Base-by-base conservation (phyloP, 768 basidiomycete species). In the Amanita rubescens region DNA sequence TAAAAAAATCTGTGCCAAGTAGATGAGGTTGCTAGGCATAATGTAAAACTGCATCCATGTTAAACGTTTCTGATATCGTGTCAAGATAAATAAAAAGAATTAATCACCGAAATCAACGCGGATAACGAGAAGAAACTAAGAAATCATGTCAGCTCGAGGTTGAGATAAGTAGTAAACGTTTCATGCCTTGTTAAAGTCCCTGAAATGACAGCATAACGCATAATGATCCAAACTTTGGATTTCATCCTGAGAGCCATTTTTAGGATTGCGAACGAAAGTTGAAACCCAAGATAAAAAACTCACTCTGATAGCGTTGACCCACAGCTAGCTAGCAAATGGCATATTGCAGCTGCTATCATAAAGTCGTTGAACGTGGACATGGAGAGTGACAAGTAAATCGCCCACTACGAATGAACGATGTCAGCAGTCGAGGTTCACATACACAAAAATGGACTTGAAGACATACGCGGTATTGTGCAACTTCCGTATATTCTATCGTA, bases 1-100 rank as follows among this genome's bases (percentile, higher is more conserved):
- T 5, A 60, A 54, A 25, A 63, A 60, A 35, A 53, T 41, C 32
- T 61, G 53, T 20, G 59, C 59, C 3, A 63, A 52, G 51, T 58
- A 63, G 2, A 62, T 55, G 14, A 62, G 55, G n/a, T 51, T 62
- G 24, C 59, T 47, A 5, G 57, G 59, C 58, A 62, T 55, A 3
- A 39, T 12, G 3, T n/a, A 22, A 56, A 24, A 56, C 58, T n/a
- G n/a, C n/a, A n/a, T n/a, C n/a, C n/a, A n/a, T n/a, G n/a, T n/a
- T n/a, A n/a, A n/a, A 25, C 44, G 10, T 43, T 22, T 17, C 2
- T 49, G 14, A 27, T 24, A 55, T 2, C 42, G 27, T 11, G 8
- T 10, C 10, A 45, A 24, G 11, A 25, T 14, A 45, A 7, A 2
- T 7, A n/a, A n/a, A n/a, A n/a, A n/a, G n/a, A n/a, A n/a, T n/a